Conservation (phyloP, 2,329 filamentous ascomycete species). For the Raffaelea deltoideospora region DNA sequence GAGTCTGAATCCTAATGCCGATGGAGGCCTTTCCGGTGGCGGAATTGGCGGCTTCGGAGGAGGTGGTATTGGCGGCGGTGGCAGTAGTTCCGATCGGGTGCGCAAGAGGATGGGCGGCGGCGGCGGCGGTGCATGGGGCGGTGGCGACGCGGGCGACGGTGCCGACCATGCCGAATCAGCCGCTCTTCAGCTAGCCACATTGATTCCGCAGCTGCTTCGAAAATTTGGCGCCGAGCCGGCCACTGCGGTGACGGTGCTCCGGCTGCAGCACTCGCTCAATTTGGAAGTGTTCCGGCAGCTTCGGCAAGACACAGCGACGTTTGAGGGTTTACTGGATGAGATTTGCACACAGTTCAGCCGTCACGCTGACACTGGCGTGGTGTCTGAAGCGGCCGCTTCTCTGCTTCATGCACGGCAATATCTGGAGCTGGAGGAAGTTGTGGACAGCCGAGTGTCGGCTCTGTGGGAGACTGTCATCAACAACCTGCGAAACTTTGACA, state of each 20-base stretch:
- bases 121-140: background rate
- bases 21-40: slow-evolving; percentile 29
- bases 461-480: slow-evolving; percentile 78
- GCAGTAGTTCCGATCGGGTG: no score
- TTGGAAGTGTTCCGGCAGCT: slow-evolving; percentile 79
- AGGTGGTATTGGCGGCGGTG: slow-evolving; percentile 38
- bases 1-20: slow-evolving; percentile 46
- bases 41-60: slow-evolving; percentile 35
- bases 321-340: slow-evolving; percentile 70
- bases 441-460: slow-evolving; percentile 62
- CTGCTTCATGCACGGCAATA: slow-evolving; percentile 75
- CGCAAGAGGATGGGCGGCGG: background rate
- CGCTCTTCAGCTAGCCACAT: slow-evolving; percentile 58
- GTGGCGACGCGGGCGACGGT: background rate
- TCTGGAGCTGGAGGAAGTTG: slow-evolving; percentile 75
- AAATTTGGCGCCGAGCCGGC: slow-evolving; percentile 86
- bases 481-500: slow-evolving; percentile 55
- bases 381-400: slow-evolving; percentile 69
- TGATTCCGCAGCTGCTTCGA: slow-evolving; percentile 75
- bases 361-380: slow-evolving; percentile 75
- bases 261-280: slow-evolving; percentile 74
- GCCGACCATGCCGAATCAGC: slow-evolving; percentile 64
- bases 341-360: slow-evolving; percentile 87
- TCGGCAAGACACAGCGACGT: slow-evolving; percentile 69
- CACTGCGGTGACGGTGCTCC: slow-evolving; percentile 72